Percentiles rank a stretch among this genome's conserved stretches.
Conservation (phyloP, 1,139 yeast species). For the Yamadazyma dendronema region DNA sequence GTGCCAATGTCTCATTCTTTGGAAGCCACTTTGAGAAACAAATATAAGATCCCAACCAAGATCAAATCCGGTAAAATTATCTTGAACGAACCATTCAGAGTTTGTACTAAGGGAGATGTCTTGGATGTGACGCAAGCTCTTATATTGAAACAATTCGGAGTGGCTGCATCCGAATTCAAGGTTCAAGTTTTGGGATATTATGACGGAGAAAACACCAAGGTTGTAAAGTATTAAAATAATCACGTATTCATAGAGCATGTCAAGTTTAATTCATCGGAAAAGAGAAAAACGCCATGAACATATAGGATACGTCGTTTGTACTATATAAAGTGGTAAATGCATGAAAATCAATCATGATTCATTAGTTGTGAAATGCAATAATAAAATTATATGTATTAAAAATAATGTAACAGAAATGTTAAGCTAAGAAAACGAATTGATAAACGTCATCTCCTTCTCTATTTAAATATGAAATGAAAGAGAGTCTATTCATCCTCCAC, state of each 20-base stretch:
- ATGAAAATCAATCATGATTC: conserved; percentile 1
- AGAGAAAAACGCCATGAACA: not conserved
- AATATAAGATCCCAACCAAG: conserved; percentile 86
- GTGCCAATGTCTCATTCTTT: conserved; percentile 95
- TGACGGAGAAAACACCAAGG: conserved; percentile 49
- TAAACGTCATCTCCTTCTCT: not conserved
- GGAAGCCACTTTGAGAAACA: conserved; percentile 87
- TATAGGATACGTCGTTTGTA: conserved; percentile 2
- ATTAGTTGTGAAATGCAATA: not conserved
- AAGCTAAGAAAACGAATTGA: not conserved
- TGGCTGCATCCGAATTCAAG: conserved; percentile 88
- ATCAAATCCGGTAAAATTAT: conserved; percentile 86
- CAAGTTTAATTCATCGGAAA: conserved; percentile 1
- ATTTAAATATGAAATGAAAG: too few relatives aligned
- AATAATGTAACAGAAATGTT: not conserved
- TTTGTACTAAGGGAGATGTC: conserved; percentile 75
- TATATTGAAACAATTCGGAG: conserved; percentile 90
- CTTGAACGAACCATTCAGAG: conserved; percentile 71
- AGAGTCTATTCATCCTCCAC: conserved; percentile 2
- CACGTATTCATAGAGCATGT: not conserved
- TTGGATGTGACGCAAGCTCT: conserved; percentile 91
- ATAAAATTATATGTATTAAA: conserved; percentile 1
- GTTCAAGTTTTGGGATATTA: conserved; percentile 78
- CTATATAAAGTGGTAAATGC: conserved; percentile 1
- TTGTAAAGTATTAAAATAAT: conserved; percentile 22